Evolutionary conservation across 306 rosid genomes (phyloP), one percentile per base, ranked within the genome.

Genomic region (Cucumis melo): DNA sequence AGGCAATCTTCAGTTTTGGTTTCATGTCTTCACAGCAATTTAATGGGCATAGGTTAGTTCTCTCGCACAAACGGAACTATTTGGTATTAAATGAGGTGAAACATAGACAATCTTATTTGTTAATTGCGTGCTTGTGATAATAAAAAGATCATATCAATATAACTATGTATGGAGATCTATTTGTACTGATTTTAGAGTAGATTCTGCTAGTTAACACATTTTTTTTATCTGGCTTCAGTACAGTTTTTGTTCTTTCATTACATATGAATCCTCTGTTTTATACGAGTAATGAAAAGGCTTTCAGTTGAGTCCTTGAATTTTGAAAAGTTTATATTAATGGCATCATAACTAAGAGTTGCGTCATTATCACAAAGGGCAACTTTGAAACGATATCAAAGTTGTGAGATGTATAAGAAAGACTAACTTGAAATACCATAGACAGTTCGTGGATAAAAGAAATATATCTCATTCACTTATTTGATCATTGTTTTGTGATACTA

Each of bases 21-120:
- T 79, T 94, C 97, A 63, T 77, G 81, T 83, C 91, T 91, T 65
- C 96, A 81, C 78, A 91, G 97, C 86, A 94, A 91, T 85, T 86
- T 85, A 84, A 80, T 85, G 89, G 84, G 88, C 84, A 80, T 84
- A 82, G 98, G 98, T 93, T 81, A 89, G 93, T 60, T 79, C 79
- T 61, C 73, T 85, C 54, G 60, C 78, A 67, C 71, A 60, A 32
- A 32, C 64, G 59, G 70, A 29, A 27, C 46, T 61, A 8, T 32
- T 29, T 17, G 19, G 8, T 36, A n/a, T 61, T 41, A 32, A 17
- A 58, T 70, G 27, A 54, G 72, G 53, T 75, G 78, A 68, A 80
- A 27, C 70, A 79, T 81, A 74, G 62, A 13, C 63, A 62, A 73
- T 19, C 50, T 67, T 24, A 16, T 53, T 42, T 65, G 56, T 27